Evolutionary conservation across 2,329 filamentous ascomycete genomes (phyloP), one percentile per base, ranked within the genome.

Genomic region (Saccharata proteae): DNA sequence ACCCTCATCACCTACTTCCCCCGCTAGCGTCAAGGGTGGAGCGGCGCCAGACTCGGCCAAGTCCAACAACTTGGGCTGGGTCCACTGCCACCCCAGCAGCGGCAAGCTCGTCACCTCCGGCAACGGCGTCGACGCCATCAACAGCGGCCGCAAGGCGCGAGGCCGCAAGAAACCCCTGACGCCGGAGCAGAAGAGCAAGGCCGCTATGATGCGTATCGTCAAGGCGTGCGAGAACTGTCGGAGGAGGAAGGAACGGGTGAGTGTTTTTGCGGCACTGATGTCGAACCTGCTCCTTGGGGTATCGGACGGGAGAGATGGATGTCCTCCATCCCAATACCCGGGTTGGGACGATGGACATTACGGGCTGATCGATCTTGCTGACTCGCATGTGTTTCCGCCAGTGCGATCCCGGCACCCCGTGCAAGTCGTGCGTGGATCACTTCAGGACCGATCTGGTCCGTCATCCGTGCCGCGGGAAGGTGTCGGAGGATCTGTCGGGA

Each of bases 371-470:
- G n/a, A n/a, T n/a, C n/a, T n/a, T n/a, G n/a, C n/a, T n/a, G n/a
- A n/a, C n/a, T n/a, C n/a, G n/a, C n/a, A n/a, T n/a, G n/a, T n/a
- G n/a, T n/a, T n/a, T n/a, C n/a, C n/a, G n/a, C 16, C 25, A 44
- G 40, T 59, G 55, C 29, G 55, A 59, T 29, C 43, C 48, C n/a
- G 55, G 55, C 0, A 53, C 48, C 20, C 55, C 55, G 8, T 59
- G 55, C 43, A 49, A 45, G 21, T 44, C 52, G 2, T 59, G 55
- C 27, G 38, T 58, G 15, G 48, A 54, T 14, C 47, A 57, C 32
- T 58, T 47, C 43, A 55, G 52, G 33, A 43, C 45, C 14, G 48
- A 57, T 24, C 39, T 57, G 16, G 34, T 55, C 25, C 47, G 52
- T 5, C 40, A 47, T 19, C 55, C 54, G 6, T 58, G 55, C 33